Evolutionary conservation across 2,329 filamentous ascomycete genomes (phyloP).

Genomic region (Diaporthe ampelina): DNA sequence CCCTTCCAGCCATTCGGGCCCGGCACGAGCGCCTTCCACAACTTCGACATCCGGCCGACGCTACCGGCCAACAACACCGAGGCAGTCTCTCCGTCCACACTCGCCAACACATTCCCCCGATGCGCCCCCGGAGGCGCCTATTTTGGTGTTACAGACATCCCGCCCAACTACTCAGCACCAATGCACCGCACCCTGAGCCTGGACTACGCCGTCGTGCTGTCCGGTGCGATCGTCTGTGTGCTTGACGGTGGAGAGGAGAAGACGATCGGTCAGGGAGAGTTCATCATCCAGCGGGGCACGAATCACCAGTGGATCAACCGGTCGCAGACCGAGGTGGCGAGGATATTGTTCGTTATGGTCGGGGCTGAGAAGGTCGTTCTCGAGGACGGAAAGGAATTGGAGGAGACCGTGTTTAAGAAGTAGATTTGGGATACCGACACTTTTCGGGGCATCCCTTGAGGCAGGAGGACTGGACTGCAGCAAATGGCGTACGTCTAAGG

Average conservation of each 20-base stretch:
- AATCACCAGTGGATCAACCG: conserved; percentile 62
- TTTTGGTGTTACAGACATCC: conserved; percentile 52
- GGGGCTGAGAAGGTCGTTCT: conserved; percentile 56
- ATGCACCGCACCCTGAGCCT: conserved; percentile 59
- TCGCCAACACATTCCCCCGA: conserved; percentile 48
- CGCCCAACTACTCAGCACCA: conserved; percentile 49
- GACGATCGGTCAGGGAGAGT: conserved; percentile 53
- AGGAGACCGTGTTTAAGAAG: conserved; percentile 48
- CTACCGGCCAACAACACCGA: conserved; percentile 52
- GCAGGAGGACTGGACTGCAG: background rate
- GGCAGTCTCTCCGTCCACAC: conserved; percentile 4
- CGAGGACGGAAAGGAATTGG: conserved; percentile 53
- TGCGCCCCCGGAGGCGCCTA: conserved; percentile 53
- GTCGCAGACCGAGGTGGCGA: conserved; percentile 50
- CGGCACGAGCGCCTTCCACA: conserved; percentile 48
- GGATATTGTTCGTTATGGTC: conserved; percentile 57
- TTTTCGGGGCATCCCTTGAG: accelerated
- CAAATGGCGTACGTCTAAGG: background rate
- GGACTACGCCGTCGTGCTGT: conserved; percentile 57
- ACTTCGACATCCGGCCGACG: conserved; percentile 48
- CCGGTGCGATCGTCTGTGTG: conserved; percentile 55
- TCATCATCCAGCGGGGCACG: conserved; percentile 57
- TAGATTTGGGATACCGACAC: background rate
- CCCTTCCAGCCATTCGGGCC: conserved; percentile 52
- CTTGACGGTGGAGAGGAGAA: conserved; percentile 59